phyloP scores from a whole-genome alignment of 495 filamentous ascomycete genomes.

The Penicillium antarcticum region DNA sequence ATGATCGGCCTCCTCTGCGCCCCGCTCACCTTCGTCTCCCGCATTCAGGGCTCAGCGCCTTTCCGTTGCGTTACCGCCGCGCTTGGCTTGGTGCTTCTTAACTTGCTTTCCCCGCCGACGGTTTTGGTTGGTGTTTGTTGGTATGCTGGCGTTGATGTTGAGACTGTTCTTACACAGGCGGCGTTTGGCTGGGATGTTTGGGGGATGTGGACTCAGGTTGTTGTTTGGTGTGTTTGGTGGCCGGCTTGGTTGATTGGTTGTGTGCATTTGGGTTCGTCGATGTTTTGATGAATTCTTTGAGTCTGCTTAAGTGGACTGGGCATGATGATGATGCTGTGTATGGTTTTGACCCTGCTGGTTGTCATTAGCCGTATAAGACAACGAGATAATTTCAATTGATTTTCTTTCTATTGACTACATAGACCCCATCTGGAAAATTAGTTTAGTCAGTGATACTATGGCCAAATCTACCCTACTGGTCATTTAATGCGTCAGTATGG shows the following conservation, averaged over 20 bases:
- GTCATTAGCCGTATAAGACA: no score
- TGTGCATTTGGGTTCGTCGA: conserved; percentile 44
- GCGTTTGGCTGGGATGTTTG: conserved; percentile 89
- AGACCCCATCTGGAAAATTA: no score
- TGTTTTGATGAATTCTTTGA: conserved; percentile 24
- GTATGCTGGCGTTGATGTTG: conserved; percentile 49
- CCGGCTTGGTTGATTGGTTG: conserved; percentile 81
- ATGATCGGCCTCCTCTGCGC: conserved; percentile 74
- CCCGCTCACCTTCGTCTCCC: conserved; percentile 70
- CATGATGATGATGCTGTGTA: no score
- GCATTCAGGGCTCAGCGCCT: conserved; percentile 31
- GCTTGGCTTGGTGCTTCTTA: conserved; percentile 43
- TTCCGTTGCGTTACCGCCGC: conserved; percentile 22
- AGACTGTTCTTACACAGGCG: conserved; percentile 64
- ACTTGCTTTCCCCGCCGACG: conserved; percentile 61
- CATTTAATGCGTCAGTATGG: no score
- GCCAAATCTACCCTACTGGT: no score
- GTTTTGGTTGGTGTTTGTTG: conserved; percentile 53
- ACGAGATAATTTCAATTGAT: no score
- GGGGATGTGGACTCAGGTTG: conserved; percentile 84
- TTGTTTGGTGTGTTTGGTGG: conserved; percentile 99
- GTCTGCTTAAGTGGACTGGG: no score
- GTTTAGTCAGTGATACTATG: no score
- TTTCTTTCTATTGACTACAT: no score
- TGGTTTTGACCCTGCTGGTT: no score